Evolutionary conservation across 2,329 filamentous ascomycete genomes (phyloP).

Genomic region (Diaporthe sp.): DNA sequence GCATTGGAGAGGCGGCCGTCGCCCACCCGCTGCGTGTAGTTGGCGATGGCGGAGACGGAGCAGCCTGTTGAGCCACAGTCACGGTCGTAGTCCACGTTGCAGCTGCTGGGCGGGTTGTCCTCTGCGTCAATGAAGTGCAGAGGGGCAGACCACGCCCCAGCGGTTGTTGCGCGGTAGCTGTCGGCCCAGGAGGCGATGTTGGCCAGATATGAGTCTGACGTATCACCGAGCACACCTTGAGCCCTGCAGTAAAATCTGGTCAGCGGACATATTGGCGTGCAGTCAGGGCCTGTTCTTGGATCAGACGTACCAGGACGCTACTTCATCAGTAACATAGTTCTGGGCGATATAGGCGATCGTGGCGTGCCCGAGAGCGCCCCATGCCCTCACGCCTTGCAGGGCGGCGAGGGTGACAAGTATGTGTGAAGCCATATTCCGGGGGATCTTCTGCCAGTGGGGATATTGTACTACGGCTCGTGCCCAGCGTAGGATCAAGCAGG

Average conservation of each 20-base stretch:
- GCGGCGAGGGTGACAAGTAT: slow-evolving; percentile 34
- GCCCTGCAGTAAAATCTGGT: slow-evolving; percentile 41
- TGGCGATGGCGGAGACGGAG: slow-evolving; percentile 58
- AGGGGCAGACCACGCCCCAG: slow-evolving; percentile 58
- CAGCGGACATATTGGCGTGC: neutral
- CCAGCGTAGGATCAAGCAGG: neutral
- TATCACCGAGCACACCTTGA: slow-evolving; percentile 49
- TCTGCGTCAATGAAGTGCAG: slow-evolving; percentile 68
- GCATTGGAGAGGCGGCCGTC: slow-evolving; percentile 39
- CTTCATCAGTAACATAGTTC: slow-evolving; percentile 51
- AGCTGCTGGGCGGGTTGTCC: slow-evolving; percentile 61
- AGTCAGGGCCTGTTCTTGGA: neutral
- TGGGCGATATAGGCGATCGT: slow-evolving; percentile 55
- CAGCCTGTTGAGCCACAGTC: slow-evolving; percentile 61
- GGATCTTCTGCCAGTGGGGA: neutral
- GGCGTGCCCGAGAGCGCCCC: slow-evolving; percentile 50
- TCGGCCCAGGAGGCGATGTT: slow-evolving; percentile 64
- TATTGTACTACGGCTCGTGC: neutral
- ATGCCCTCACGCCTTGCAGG: slow-evolving; percentile 36
- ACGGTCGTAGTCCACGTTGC: slow-evolving; percentile 56
- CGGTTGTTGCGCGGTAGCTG: slow-evolving; percentile 58
- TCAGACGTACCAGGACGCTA: slow-evolving; percentile 43
- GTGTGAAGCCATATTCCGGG: slow-evolving; percentile 20
- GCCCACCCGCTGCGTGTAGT: slow-evolving; percentile 46
- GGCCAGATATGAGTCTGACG: slow-evolving; percentile 50